Evolutionary conservation across 2,329 filamentous ascomycete species (phyloP), one percentile per base, ranked within the genome.

Genomic region (Neofusicoccum parvum): DNA sequence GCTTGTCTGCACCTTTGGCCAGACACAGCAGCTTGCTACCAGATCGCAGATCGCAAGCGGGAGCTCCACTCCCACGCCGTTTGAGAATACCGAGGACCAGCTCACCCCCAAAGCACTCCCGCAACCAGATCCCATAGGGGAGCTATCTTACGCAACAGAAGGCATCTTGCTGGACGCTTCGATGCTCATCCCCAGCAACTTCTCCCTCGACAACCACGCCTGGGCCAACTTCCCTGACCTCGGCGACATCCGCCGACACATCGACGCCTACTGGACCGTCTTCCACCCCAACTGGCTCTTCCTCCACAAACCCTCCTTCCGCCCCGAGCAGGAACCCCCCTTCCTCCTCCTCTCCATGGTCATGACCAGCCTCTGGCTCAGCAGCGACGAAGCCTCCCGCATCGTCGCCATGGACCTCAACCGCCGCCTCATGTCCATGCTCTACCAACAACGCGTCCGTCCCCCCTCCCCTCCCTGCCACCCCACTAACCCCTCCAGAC

Each of bases 231-330:
- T 60, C 56, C 41, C 56, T 15, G 15, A 60, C n/a, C 48, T 63
- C 4, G 37, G n/a, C 32, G 9, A 27, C 43, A 49, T 54, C 27
- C 32, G 43, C 6, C 49, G 37, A 14, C 50, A 56, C 41, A 17
- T 58, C 27, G 39, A 48, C 14, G 17, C 17, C n/a, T 64, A 56
- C 62, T 64, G 50, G 36, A 14, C 6, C 9, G 15, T 34, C 3
- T 64, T 64, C 41, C 62, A 64, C 27, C 62, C 62, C 4, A 39
- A 36, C 12, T 64, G 62, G 62, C 62, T 53, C 23, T 48, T 64
- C 17, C 50, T 64, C 7, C 62, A 64, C 62, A 58, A 65, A 6
- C 23, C 41, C 6, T 56, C 62, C 32, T 65, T 65, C 32, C 41
- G 27, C 4, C 32, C 43, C n/a, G 50, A 58, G 51, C 50, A 32